Evolutionary conservation across 2,329 filamentous ascomycete species (phyloP), one percentile per base, ranked within the genome.

Genomic region (Ophiocordyceps polyrhachis-furcata): DNA sequence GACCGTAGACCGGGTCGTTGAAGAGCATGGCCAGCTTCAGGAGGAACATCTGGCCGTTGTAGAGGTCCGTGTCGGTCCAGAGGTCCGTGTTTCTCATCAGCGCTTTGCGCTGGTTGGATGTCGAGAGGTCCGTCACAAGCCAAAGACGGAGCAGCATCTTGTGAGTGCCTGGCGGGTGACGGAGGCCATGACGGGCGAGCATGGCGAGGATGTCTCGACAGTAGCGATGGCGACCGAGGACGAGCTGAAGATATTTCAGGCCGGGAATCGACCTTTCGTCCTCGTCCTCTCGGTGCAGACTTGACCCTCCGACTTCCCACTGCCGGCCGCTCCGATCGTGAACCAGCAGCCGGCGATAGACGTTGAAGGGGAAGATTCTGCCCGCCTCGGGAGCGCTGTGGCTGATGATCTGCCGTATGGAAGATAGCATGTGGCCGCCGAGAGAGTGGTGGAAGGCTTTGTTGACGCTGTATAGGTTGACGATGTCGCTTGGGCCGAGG

Each of bases 1-100:
- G 67, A 0, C 71, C 73, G 43, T 68, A 67, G 21, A 74, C 56
- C 0, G 82, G 80, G 50, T 83, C 71, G 46, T 72, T 74, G 58
- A 85, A 77, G 45, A 69, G 67, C 72, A 87, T 76, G 53, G 76
- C 70, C 15, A 91, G 69, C 62, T 89, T 88, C 49, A 83, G 55
- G 50, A 84, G 64, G 62, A 89, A 79, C 47, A 79, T 59, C 41
- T 77, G 73, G 3, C 73, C 67, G 43, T 73, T 67, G 54, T 74
- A 72, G 11, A 91, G 58, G 53, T 84, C 76, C 4, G 56, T 48
- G 46, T 80, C 64, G 11, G 68, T 63, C 69, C 81, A 81, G 42
- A 79, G 64, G 0, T 53, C 50, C 11, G 45, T 44, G 56, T 74
- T 74, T 28, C 64, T 64, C 5, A 85, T 57, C 6, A 80, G 62